These are phyloP conservation scores for Imleria badia DNA, from an alignment of 768 basidiomycete species.

Conservation along the genomic window DNA sequence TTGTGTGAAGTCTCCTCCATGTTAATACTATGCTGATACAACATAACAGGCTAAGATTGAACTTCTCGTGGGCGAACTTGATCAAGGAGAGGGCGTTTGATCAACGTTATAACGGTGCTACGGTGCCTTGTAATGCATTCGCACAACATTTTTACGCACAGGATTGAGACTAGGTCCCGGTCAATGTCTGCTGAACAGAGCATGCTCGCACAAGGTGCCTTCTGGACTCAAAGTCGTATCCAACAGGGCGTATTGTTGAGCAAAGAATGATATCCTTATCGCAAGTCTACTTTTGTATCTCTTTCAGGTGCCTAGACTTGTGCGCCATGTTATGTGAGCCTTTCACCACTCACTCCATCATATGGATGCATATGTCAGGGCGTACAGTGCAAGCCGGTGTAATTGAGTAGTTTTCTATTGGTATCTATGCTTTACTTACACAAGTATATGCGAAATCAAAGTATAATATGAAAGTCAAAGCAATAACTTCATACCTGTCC, in stretches of 20 bases:
- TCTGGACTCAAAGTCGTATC: conserved; percentile 56
- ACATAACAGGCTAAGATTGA: conserved; percentile 59
- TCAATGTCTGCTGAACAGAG: background rate
- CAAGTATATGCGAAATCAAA: background rate
- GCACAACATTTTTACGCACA: background rate
- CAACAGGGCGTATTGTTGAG: conserved; percentile 78
- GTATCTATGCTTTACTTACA: background rate
- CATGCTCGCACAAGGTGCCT: conserved; percentile 80
- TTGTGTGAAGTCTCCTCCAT: conserved; percentile 24
- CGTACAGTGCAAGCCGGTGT: conserved; percentile 10
- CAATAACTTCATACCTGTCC: conserved; percentile 52
- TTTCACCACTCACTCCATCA: background rate
- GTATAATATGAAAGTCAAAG: conserved; percentile 18
- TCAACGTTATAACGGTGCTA: background rate
- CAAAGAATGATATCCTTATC: conserved; percentile 44
- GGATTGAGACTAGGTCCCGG: background rate
- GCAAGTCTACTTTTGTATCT: background rate
- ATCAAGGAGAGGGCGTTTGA: conserved; percentile 58
- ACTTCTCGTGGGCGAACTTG: conserved; percentile 57
- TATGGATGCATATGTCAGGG: conserved; percentile 1
- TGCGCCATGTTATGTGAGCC: background rate
- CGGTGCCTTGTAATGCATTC: conserved; percentile 1
- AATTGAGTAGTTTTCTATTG: background rate
- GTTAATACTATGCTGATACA: conserved; percentile 4
- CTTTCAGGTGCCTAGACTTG: background rate